These are phyloP conservation scores for Elongisporangium senticosum DNA, from an alignment of 352 stramenopile species.

Conservation along the genomic window DNA sequence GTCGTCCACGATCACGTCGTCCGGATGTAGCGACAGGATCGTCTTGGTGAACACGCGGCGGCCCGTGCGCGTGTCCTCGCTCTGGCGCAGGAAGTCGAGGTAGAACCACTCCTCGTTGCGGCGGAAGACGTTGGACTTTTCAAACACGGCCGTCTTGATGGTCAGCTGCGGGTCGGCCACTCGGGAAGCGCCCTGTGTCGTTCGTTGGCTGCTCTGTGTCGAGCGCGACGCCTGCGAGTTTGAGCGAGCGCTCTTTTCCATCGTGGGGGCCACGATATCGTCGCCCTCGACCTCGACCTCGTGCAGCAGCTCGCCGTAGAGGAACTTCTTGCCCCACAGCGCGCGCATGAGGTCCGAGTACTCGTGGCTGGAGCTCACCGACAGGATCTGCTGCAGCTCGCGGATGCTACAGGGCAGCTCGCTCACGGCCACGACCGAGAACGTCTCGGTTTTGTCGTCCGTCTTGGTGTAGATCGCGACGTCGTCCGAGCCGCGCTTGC, in stretches of 20 bases:
- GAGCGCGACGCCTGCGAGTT: not conserved
- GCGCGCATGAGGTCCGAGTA: constrained; percentile 40
- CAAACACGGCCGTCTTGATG: constrained; percentile 45
- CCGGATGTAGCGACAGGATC: constrained; percentile 29
- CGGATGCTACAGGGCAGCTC: constrained; percentile 28
- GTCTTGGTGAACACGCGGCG: constrained; percentile 26
- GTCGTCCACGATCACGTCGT: constrained; percentile 39
- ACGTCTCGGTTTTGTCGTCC: constrained; percentile 12
- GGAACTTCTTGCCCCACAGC: constrained; percentile 33
- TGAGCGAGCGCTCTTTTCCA: not conserved
- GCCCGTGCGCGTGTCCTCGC: constrained; percentile 5
- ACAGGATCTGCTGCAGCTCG: constrained; percentile 32
- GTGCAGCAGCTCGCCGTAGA: constrained; percentile 45
- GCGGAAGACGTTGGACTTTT: constrained; percentile 31
- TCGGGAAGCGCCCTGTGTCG: no score
- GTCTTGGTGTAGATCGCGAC: constrained; percentile 22
- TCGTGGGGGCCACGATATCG: constrained; percentile 5
- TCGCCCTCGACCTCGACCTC: constrained; percentile 14
- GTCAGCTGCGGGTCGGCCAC: constrained; percentile 11
- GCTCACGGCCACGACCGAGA: constrained; percentile 18
- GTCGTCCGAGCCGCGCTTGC: constrained; percentile 7
- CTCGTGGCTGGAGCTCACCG: constrained; percentile 19
- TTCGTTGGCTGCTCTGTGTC: constrained; percentile 2
- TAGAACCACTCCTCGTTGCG: constrained; percentile 50
- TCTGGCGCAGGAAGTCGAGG: constrained; percentile 20